Evolutionary conservation across 805 yeast species (phyloP), one percentile per base, ranked within the genome.

Genomic region (Priceomyces haplophilus): DNA sequence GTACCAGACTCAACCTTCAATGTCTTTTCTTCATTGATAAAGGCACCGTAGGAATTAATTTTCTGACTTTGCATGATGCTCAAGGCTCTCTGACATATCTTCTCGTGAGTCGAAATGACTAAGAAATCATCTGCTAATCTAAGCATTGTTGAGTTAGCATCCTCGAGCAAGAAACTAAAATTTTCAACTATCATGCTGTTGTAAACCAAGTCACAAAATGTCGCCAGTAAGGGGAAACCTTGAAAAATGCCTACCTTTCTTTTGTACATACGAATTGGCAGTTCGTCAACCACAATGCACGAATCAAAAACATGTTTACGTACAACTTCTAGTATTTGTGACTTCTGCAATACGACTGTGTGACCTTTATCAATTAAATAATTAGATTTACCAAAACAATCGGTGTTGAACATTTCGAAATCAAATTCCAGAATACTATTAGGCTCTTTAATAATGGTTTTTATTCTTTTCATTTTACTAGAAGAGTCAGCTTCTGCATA

Each of bases 121-220:
- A 90, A 56, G 53, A 90, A 90, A 58, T 90, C 98, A 62, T 90
- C 98, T 0, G 88, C 95, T 16, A 87, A 59, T 41, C 97, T 63
- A 6, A 88, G 43, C 2, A 88, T 56, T 12, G 37, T 34, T 12
- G 74, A 61, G 1, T 51, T 43, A 2, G 60, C 52, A 4, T 51
- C 39, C 1, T 47, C 23, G 7, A 34, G 11, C 18, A 58, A 27
- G 31, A 55, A 53, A 6, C 49, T 38, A 41, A 67, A 56, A 11
- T 54, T 49, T 17, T 68, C 65, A 21, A 70, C 67, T 8, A 85
- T 73, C 23, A 90, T 55, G 1, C 73, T 68, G 53, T 85, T 88
- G 52, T 85, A 84, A 0, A 86, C 75, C 1, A 88, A 49, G 48
- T 88, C 87, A 48, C 95, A 88, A 27, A 90, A 69, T 4, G 82